phyloP scores from a whole-genome alignment of 2,329 filamentous ascomycete species.

The Ceratocystis huliohia region DNA sequence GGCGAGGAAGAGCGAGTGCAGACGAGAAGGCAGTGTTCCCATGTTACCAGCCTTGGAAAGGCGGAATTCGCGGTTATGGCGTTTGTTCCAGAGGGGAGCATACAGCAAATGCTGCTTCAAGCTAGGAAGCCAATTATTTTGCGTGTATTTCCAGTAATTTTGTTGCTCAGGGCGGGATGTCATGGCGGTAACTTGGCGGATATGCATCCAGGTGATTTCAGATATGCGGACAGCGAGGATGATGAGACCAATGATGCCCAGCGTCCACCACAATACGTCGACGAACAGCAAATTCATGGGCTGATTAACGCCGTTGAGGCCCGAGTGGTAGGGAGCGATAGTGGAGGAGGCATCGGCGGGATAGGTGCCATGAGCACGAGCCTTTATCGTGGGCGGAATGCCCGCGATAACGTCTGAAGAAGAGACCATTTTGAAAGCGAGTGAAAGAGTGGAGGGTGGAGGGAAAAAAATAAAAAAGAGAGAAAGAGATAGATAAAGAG shows the following conservation, averaged over 20 bases:
- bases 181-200: slow-evolving; percentile 50
- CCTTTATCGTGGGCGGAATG: slow-evolving; percentile 27
- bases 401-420: slow-evolving; percentile 12
- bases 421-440: slow-evolving; percentile 9
- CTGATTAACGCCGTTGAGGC: slow-evolving; percentile 50
- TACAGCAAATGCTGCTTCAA: slow-evolving; percentile 49
- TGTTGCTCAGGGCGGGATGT: slow-evolving; percentile 39
- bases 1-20: slow-evolving; percentile 46
- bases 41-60: slow-evolving; percentile 47
- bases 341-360: slow-evolving; percentile 31
- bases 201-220: slow-evolving; percentile 42
- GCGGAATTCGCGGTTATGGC: slow-evolving; percentile 54
- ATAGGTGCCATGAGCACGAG: slow-evolving; percentile 24
- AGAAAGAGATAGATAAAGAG: background rate
- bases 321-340: slow-evolving; percentile 43
- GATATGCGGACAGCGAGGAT: slow-evolving; percentile 42
- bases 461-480: slow-evolving; percentile 5
- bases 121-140: slow-evolving; percentile 48
- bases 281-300: slow-evolving; percentile 44
- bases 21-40: slow-evolving; percentile 52
- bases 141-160: slow-evolving; percentile 45
- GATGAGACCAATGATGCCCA: slow-evolving; percentile 43
- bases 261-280: slow-evolving; percentile 46
- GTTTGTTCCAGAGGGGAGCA: slow-evolving; percentile 51
- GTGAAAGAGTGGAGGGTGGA: background rate